Evolutionary conservation across 768 basidiomycete species (phyloP).

Genomic region (Suillus brevipes): DNA sequence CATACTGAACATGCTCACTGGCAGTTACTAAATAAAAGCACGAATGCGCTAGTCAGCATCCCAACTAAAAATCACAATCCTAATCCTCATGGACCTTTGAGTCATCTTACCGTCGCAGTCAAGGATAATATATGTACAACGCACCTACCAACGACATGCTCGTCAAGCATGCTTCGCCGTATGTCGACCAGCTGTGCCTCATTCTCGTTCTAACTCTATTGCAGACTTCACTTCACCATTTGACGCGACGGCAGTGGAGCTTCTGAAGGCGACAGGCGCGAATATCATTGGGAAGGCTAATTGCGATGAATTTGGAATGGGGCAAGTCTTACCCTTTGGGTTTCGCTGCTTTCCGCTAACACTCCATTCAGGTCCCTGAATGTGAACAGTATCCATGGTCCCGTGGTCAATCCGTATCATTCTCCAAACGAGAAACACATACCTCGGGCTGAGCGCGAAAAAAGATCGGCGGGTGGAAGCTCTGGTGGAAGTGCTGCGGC

Average conservation of each 20-base stretch:
- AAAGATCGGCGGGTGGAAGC: slow-evolving; percentile 83
- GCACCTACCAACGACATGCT: slow-evolving; percentile 69
- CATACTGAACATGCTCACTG: background rate
- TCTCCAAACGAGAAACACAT: slow-evolving; percentile 16
- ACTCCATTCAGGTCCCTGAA: slow-evolving; percentile 67
- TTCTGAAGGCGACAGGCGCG: slow-evolving; percentile 62
- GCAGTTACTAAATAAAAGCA: background rate
- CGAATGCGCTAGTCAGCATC: slow-evolving; percentile 4
- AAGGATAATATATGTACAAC: slow-evolving; percentile 88
- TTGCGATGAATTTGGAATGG: slow-evolving; percentile 99
- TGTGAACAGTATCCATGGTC: slow-evolving; percentile 68
- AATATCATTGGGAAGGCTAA: slow-evolving; percentile 86
- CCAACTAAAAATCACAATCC: background rate
- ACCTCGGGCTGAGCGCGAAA: slow-evolving; percentile 34
- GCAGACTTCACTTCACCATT: slow-evolving; percentile 78
- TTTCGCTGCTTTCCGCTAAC: background rate
- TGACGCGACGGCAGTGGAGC: slow-evolving; percentile 79
- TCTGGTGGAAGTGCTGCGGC: slow-evolving; percentile 96
- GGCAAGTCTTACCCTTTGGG: slow-evolving; percentile 47
- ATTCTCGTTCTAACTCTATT: background rate
- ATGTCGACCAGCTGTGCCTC: slow-evolving; percentile 12
- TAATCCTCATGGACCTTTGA: slow-evolving; percentile 30
- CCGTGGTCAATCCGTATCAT: slow-evolving; percentile 75
- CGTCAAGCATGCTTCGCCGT: slow-evolving; percentile 75
- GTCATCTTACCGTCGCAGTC: slow-evolving; percentile 58